These are phyloP conservation scores for Populus euphratica DNA, from an alignment of 345 rosid genomes.

Conservation along the genomic window DNA sequence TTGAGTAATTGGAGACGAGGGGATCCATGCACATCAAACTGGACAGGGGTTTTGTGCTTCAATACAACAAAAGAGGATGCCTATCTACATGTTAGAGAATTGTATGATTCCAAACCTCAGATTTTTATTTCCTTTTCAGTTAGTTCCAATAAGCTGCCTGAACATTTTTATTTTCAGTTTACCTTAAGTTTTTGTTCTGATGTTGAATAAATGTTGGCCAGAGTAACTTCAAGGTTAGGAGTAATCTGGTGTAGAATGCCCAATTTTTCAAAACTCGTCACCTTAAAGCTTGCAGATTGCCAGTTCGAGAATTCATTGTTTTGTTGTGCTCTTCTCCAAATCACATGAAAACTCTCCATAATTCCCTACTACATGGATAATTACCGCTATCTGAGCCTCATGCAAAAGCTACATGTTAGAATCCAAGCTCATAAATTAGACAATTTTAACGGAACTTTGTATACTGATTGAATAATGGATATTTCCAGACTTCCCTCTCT, in stretches of 20 bases:
- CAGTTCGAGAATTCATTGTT: not conserved
- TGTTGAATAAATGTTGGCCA: not conserved
- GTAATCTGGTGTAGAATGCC: not conserved
- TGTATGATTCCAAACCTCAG: constrained; percentile 41
- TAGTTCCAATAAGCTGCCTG: not conserved
- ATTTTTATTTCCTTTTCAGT: not conserved
- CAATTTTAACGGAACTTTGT: not conserved
- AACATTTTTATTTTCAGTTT: not conserved
- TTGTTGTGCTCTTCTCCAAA: not conserved
- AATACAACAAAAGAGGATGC: constrained; percentile 51
- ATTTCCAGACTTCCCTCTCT: not conserved
- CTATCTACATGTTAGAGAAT: constrained; percentile 71
- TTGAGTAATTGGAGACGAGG: constrained; percentile 73
- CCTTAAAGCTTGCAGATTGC: not conserved
- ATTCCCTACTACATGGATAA: not conserved
- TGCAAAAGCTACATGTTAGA: not conserved
- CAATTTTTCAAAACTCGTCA: not conserved
- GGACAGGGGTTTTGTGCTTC: constrained; percentile 89
- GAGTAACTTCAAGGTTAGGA: not conserved
- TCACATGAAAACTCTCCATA: not conserved
- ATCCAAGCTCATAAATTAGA: not conserved
- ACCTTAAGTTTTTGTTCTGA: not conserved
- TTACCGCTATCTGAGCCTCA: not conserved
- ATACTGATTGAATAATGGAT: not conserved
- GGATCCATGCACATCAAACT: constrained; percentile 79